phyloP scores from a whole-genome alignment of 495 filamentous ascomycete genomes.

The Podospora comata region DNA sequence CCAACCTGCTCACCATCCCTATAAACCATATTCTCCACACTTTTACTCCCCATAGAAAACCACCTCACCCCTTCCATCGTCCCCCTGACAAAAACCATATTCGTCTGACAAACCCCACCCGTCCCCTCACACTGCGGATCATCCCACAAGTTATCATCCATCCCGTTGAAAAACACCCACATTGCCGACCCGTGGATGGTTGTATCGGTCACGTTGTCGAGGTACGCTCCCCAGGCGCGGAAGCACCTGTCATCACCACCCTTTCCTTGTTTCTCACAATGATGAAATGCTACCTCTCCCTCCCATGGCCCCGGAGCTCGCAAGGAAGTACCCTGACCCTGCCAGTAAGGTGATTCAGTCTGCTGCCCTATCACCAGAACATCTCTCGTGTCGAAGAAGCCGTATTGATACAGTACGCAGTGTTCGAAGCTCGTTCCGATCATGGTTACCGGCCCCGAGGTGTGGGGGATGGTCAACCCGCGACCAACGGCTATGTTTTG shows the following conservation, averaged over 20 bases:
- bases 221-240: constrained; percentile 41
- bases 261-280: constrained; percentile 20
- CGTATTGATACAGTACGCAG: constrained; percentile 70
- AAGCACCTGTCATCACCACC: constrained; percentile 35
- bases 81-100: constrained; percentile 39
- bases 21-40: constrained; percentile 43
- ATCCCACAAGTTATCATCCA: constrained; percentile 24
- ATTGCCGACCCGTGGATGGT: constrained; percentile 50
- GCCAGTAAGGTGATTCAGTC: constrained; percentile 72
- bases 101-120: constrained; percentile 42
- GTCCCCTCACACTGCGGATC: constrained; percentile 21
- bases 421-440: constrained; percentile 72
- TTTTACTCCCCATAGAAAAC: constrained; percentile 46
- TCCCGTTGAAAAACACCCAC: constrained; percentile 52
- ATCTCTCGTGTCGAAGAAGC: constrained; percentile 58
- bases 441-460: constrained; percentile 47
- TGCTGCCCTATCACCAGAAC: constrained; percentile 67
- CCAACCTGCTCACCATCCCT: constrained; percentile 20
- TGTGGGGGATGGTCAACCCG: constrained; percentile 47
- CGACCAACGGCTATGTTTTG: constrained; percentile 51
- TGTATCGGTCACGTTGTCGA: constrained; percentile 36
- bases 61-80: constrained; percentile 32
- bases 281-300: constrained; percentile 16
- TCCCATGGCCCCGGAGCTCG: constrained; percentile 29
- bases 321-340: constrained; percentile 55